Evolutionary conservation across 768 basidiomycete species (phyloP), one percentile per base, ranked within the genome.

Genomic region (Trametes punicea): DNA sequence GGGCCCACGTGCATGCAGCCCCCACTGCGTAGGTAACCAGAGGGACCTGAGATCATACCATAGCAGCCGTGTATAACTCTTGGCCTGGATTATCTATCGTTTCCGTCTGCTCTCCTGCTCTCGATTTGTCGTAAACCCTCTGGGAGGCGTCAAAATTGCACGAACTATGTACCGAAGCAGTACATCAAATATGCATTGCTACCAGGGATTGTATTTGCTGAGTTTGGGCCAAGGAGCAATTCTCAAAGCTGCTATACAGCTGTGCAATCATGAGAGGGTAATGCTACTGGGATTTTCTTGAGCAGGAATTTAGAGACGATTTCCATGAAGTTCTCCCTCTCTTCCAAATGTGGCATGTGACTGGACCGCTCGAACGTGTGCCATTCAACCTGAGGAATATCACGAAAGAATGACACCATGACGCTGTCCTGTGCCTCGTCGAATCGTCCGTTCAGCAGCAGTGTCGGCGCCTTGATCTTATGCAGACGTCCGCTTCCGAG

Each of bases 261-360:
- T n/a, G n/a, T n/a, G n/a, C n/a, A n/a, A n/a, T n/a, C n/a, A n/a
- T n/a, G n/a, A n/a, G n/a, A n/a, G n/a, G n/a, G n/a, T 16, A 11
- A 9, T 30, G 11, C 47, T n/a, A 15, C 34, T 16, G 15, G 9
- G 34, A 16, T 16, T 15, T 47, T n/a, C 30, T 10, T 15, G 6
- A 47, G 27, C 41, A 59, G 25, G 44, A 76, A 78, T 1, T 67
- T 62, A 15, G 55, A 64, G 13, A 77, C 65, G 0, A 74, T 44
- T 29, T 64, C 31, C 54, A 70, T 68, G 53, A 60, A 69, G 41
- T 55, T 29, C 27, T 67, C 67, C 16, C 71, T 53, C 57, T 72
- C 69, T 57, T 72, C 71, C 44, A 41, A 63, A 34, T 64, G 58
- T 29, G 71, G 64, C 51, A 59, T 66, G 45, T 72, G 71, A 38